These are phyloP conservation scores for Silene conica DNA, from an alignment of 148 eudicot species.

Conservation along the genomic window DNA sequence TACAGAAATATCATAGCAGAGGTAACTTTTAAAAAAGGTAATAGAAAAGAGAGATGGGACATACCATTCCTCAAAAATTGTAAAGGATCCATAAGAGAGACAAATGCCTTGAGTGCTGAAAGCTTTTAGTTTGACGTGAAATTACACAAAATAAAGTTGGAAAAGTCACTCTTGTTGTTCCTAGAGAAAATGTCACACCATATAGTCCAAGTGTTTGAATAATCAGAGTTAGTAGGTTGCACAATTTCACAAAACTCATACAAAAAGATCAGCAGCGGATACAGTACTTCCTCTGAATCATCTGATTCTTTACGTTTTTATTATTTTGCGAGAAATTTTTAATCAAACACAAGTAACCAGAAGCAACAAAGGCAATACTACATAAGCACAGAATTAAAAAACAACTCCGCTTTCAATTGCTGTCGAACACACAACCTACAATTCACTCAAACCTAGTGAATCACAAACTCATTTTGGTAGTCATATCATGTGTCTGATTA, in stretches of 20 bases:
- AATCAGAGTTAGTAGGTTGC: not conserved
- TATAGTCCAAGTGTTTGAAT: slow-evolving; percentile 1
- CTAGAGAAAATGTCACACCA: slow-evolving; percentile 13
- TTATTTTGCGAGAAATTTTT: not conserved
- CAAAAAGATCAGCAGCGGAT: not conserved
- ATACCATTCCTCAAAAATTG: slow-evolving; percentile 18
- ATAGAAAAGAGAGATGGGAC: slow-evolving; percentile 25
- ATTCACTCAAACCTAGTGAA: no score
- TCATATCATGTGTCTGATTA: no score
- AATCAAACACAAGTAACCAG: not conserved
- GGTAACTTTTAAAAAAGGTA: slow-evolving; percentile 18
- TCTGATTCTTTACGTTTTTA: no score
- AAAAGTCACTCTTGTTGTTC: slow-evolving; percentile 5
- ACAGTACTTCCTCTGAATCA: no score
- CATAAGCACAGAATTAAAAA: no score
- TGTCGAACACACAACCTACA: no score
- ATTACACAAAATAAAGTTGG: slow-evolving; percentile 15
- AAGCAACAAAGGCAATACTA: no score
- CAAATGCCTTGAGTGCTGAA: slow-evolving; percentile 18
- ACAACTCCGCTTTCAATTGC: no score
- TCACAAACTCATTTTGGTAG: no score
- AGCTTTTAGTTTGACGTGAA: slow-evolving; percentile 19
- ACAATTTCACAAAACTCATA: not conserved
- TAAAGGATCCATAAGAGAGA: slow-evolving; percentile 16
- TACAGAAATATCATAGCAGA: slow-evolving; percentile 14